Percentiles rank a stretch among this genome's conserved stretches.
These are phyloP conservation scores for Colletotrichum eremochloae DNA, from an alignment of 2,329 filamentous ascomycete species.

Conservation along the genomic window DNA sequence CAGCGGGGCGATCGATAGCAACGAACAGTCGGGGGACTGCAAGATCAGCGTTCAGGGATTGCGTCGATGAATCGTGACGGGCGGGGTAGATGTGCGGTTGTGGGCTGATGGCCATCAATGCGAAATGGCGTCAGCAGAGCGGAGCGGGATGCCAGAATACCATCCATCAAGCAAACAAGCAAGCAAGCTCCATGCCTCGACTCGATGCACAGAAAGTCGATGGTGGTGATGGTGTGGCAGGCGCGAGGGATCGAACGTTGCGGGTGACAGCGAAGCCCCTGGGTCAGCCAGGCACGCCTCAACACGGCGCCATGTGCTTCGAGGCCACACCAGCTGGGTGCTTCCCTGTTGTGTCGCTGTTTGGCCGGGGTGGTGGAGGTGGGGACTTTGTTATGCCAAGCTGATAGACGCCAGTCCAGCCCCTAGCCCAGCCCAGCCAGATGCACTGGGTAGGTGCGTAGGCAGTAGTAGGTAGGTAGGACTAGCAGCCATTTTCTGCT, in stretches of 20 bases:
- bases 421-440: no score
- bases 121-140: background rate
- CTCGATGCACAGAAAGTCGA: background rate
- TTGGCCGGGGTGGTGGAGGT: background rate
- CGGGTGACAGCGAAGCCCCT: constrained; percentile 33
- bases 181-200: no score
- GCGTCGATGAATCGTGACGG: constrained; percentile 28
- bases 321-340: constrained; percentile 14
- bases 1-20: no score
- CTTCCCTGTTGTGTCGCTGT: constrained; percentile 20
- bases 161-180: background rate
- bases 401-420: background rate
- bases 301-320: constrained; percentile 26
- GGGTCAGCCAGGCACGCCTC: constrained; percentile 26
- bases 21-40: constrained; percentile 1
- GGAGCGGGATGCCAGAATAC: background rate
- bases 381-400: background rate
- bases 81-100: constrained; percentile 8
- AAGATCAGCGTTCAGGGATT: constrained; percentile 38
- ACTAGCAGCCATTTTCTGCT: no score
- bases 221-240: background rate
- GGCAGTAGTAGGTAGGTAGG: no score
- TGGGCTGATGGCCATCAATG: constrained; percentile 36
- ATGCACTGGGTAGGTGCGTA: no score
- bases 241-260: background rate